These are phyloP conservation scores for Guillardia theta DNA, from an alignment of 78 protist genomes.

Conservation along the genomic window DNA sequence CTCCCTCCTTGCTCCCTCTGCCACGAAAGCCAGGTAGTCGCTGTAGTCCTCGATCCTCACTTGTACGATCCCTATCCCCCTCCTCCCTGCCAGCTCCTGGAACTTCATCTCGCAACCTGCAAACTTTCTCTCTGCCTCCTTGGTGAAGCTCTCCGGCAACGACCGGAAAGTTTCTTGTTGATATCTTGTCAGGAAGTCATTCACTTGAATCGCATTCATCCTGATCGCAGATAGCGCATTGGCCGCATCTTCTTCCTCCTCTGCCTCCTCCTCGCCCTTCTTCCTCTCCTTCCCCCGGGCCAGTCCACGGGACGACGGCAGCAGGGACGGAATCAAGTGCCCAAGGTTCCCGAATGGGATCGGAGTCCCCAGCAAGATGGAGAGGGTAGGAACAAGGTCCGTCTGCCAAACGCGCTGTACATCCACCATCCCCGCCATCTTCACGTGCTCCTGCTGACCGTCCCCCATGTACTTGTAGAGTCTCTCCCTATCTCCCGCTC, in stretches of 20 bases:
- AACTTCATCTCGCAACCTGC: background rate
- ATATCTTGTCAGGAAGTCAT: background rate
- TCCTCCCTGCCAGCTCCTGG: background rate
- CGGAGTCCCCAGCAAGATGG: slow-evolving; percentile 79
- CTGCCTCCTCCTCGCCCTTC: too few relatives aligned
- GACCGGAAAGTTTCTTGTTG: background rate
- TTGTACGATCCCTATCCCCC: background rate
- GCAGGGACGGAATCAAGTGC: background rate
- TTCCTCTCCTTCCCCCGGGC: too few relatives aligned
- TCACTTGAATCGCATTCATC: background rate
- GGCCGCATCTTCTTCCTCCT: background rate
- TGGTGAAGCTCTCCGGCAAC: background rate
- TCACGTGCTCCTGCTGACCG: background rate
- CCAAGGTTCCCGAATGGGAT: slow-evolving; percentile 83
- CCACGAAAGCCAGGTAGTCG: background rate
- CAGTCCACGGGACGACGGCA: background rate
- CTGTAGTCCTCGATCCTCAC: background rate
- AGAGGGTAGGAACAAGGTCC: slow-evolving; percentile 85
- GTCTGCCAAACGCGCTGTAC: slow-evolving; percentile 59
- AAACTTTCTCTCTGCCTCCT: background rate
- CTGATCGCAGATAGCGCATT: background rate
- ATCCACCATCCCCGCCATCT: background rate
- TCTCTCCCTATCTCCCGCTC: background rate
- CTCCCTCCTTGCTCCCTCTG: background rate
- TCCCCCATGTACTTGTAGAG: background rate